Percentiles rank a stretch among this genome's conserved stretches.
phyloP scores from a whole-genome alignment of 257 asterid genomes.

The Paraleonurus japonicus region DNA sequence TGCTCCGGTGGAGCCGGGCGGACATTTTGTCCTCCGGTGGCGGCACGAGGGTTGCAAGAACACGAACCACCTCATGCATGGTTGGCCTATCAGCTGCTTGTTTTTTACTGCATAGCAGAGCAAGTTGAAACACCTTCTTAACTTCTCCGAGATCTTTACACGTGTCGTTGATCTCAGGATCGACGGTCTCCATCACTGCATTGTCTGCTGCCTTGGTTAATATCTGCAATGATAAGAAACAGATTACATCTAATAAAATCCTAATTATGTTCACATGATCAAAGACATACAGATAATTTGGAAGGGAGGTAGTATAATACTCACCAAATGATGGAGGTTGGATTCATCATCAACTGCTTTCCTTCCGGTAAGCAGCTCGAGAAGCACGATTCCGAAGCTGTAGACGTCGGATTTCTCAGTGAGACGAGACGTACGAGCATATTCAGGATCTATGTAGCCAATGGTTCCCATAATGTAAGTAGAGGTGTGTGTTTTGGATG shows the following conservation, averaged over 20 bases:
- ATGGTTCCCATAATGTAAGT: slow-evolving; percentile 86
- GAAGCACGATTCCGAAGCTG: slow-evolving; percentile 79
- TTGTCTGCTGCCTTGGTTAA: slow-evolving; percentile 65
- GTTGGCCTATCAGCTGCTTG: slow-evolving; percentile 76
- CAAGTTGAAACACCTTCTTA: slow-evolving; percentile 85
- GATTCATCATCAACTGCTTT: slow-evolving; percentile 81
- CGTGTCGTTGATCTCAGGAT: slow-evolving; percentile 62
- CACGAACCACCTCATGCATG: slow-evolving; percentile 86
- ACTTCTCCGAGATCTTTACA: slow-evolving; percentile 76
- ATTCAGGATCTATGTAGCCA: slow-evolving; percentile 92
- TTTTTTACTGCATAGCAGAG: slow-evolving; percentile 76
- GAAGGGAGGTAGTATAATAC: neutral
- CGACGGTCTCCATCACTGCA: slow-evolving; percentile 82
- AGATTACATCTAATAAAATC: neutral
- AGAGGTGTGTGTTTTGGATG: slow-evolving; percentile 66
- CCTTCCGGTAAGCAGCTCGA: slow-evolving; percentile 75
- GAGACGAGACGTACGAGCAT: slow-evolving; percentile 83
- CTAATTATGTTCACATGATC: neutral
- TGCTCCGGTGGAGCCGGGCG: neutral
- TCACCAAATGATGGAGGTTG: slow-evolving; percentile 76
- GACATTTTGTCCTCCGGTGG: slow-evolving; percentile 31
- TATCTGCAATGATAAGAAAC: slow-evolving; percentile 39
- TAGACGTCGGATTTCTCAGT: slow-evolving; percentile 90
- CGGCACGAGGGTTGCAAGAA: slow-evolving; percentile 50
- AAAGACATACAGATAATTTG: neutral